Evolutionary conservation across 805 yeast species (phyloP).

Genomic region (Starmerella etchellsii): DNA sequence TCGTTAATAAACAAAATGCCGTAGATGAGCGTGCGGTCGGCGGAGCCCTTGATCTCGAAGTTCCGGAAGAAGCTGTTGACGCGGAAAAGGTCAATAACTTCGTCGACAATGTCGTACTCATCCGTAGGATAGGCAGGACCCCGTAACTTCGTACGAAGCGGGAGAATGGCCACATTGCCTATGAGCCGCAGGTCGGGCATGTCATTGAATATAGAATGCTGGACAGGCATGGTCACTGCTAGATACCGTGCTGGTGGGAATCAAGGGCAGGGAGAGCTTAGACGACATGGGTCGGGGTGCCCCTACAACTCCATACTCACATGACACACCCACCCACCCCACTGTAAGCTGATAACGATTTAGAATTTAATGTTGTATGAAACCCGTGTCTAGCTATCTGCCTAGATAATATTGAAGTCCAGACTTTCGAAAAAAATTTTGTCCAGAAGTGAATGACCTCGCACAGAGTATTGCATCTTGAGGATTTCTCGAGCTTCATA

Average conservation of each 20-base stretch:
- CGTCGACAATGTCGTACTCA: conserved; percentile 86
- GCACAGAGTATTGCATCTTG: background rate
- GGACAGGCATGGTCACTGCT: conserved; percentile 21
- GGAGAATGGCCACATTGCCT: conserved; percentile 68
- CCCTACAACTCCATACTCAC: too few species aligned
- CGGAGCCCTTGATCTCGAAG: conserved; percentile 91
- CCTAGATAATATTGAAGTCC: background rate
- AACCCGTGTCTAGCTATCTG: background rate
- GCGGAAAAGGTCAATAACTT: conserved; percentile 76
- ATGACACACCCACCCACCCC: too few species aligned
- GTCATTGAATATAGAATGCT: conserved; percentile 23
- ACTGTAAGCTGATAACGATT: too few species aligned
- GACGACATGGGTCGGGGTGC: background rate
- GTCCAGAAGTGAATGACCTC: background rate
- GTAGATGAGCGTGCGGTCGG: conserved; percentile 84
- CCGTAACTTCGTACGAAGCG: conserved; percentile 68
- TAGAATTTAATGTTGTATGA: too few species aligned
- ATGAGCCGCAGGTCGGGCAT: conserved; percentile 36
- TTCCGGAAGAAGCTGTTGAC: conserved; percentile 94
- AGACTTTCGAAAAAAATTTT: background rate
- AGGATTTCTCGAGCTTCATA: background rate
- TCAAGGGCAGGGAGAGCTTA: background rate
- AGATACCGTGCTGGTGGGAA: background rate
- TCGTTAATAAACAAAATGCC: conserved; percentile 85
- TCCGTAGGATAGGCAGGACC: conserved; percentile 81